These are phyloP conservation scores for Saprolegnia parasitica DNA, from an alignment of 352 stramenopile genomes.

Conservation along the genomic window DNA sequence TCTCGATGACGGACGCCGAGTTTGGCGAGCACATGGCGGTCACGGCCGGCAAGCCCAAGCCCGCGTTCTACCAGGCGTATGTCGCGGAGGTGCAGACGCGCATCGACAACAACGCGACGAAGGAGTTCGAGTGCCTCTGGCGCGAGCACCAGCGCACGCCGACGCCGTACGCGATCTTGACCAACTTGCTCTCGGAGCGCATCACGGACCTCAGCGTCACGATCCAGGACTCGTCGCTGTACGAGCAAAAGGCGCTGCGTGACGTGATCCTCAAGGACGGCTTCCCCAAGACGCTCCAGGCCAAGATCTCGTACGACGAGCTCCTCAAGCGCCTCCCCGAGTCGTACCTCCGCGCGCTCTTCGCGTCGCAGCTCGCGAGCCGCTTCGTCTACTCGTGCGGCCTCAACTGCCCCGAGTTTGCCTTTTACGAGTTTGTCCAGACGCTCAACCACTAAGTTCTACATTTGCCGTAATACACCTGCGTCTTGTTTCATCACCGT, in stretches of 20 bases:
- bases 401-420: constrained; percentile 66
- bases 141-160: constrained; percentile 59
- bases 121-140: constrained; percentile 85
- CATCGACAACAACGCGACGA: constrained; percentile 73
- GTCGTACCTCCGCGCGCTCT: constrained; percentile 74
- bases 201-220: constrained; percentile 80
- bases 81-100: constrained; percentile 73
- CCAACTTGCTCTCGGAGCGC: constrained; percentile 69
- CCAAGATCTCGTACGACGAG: constrained; percentile 53
- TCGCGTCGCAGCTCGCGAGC: constrained; percentile 73
- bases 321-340: constrained; percentile 66
- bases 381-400: constrained; percentile 78
- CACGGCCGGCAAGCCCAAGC: constrained; percentile 46
- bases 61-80: constrained; percentile 71
- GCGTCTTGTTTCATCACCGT: neutral
- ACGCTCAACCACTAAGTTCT: constrained; percentile 35
- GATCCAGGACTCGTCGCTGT: constrained; percentile 72
- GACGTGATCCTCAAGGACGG: constrained; percentile 68
- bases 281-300: constrained; percentile 65
- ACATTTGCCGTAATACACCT: neutral
- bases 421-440: constrained; percentile 84
- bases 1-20: constrained; percentile 67
- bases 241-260: constrained; percentile 58
- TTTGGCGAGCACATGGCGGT: constrained; percentile 82
- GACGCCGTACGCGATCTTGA: constrained; percentile 69